Conservation (phyloP, 768 basidiomycete species). For the Ramaria sp. region DNA sequence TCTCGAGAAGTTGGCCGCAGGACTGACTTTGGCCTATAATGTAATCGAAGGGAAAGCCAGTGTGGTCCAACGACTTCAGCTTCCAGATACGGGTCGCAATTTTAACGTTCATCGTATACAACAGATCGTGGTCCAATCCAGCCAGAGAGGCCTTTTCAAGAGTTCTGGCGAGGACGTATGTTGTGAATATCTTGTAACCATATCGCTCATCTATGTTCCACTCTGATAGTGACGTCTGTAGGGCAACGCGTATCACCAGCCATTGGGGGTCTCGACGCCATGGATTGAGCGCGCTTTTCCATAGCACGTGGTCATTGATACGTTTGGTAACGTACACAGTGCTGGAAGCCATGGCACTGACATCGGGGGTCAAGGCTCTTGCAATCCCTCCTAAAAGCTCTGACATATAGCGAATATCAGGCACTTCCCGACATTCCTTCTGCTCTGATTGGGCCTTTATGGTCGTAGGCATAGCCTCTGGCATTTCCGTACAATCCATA, state of each 20-base stretch:
- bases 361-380: slow-evolving; percentile 23
- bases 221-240: slow-evolving; percentile 23
- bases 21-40: not conserved
- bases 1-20: not conserved
- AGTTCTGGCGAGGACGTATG: slow-evolving; percentile 25
- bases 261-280: slow-evolving; percentile 44
- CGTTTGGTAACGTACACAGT: slow-evolving; percentile 26
- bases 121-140: not conserved
- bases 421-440: slow-evolving; percentile 29
- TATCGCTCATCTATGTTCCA: not conserved
- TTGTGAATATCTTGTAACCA: slow-evolving; percentile 39
- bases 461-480: slow-evolving; percentile 25
- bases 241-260: slow-evolving; percentile 36
- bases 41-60: not conserved
- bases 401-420: slow-evolving; percentile 38
- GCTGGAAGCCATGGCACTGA: slow-evolving; percentile 8
- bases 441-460: slow-evolving; percentile 20
- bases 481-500: slow-evolving; percentile 22
- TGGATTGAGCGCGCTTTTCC: slow-evolving; percentile 26
- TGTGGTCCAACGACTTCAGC: not conserved
- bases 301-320: slow-evolving; percentile 36
- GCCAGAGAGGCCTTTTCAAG: not conserved
- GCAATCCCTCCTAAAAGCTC: slow-evolving; percentile 39
- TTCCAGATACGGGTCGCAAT: not conserved
- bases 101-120: not conserved